These are phyloP conservation scores for Kappamyces sp. DNA, from an alignment of 192 early-diverging fungal genomes.

Conservation along the genomic window DNA sequence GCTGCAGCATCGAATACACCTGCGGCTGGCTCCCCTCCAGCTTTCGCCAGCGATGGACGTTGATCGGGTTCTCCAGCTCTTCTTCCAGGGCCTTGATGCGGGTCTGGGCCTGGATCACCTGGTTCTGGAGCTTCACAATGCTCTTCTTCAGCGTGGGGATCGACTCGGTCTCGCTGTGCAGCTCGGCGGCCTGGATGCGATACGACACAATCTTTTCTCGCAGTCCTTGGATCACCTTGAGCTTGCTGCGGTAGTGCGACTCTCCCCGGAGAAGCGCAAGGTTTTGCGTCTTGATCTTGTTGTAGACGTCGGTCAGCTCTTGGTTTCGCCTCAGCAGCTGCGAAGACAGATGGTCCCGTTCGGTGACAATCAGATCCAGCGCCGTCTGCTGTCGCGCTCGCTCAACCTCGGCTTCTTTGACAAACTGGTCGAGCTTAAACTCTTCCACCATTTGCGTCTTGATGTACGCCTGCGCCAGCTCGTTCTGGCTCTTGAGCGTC, in stretches of 20 bases:
- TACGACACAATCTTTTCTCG: constrained; percentile 25
- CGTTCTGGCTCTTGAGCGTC: constrained; percentile 52
- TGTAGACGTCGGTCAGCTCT: constrained; percentile 52
- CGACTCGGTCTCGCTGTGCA: constrained; percentile 26
- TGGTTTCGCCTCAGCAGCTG: constrained; percentile 54
- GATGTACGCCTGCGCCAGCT: constrained; percentile 53
- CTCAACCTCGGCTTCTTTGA: constrained; percentile 59
- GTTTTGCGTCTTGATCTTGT: constrained; percentile 48
- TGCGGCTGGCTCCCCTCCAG: constrained; percentile 57
- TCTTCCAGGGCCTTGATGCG: constrained; percentile 57
- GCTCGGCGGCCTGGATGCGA: constrained; percentile 12
- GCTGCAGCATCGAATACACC: constrained; percentile 49
- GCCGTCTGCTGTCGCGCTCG: constrained; percentile 53
- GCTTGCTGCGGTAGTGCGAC: constrained; percentile 35
- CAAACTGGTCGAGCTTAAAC: constrained; percentile 53
- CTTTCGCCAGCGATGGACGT: constrained; percentile 60
- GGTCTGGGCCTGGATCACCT: constrained; percentile 36
- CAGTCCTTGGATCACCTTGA: constrained; percentile 25
- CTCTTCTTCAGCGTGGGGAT: constrained; percentile 30
- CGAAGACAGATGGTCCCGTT: constrained; percentile 50
- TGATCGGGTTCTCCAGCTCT: constrained; percentile 54
- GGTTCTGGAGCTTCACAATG: constrained; percentile 33
- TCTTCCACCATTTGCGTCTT: constrained; percentile 46
- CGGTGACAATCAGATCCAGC: constrained; percentile 46
- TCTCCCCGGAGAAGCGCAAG: constrained; percentile 43